These are phyloP conservation scores for Phycomyces blakesleeanus DNA, from an alignment of 192 early-diverging fungal species.

Conservation along the genomic window DNA sequence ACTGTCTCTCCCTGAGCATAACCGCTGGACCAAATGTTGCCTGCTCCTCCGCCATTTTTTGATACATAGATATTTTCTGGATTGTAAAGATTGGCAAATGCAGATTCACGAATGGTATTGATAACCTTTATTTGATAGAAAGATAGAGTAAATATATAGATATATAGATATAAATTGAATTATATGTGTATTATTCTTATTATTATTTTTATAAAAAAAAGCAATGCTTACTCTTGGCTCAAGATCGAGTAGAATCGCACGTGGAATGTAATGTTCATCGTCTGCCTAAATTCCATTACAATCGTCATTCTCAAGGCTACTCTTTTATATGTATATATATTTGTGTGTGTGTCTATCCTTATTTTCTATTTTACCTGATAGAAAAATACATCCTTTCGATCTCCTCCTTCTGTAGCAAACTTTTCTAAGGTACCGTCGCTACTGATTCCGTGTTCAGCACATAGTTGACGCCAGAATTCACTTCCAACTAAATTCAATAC, in stretches of 20 bases:
- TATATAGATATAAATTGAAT: no score
- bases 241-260: constrained; percentile 86
- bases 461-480: constrained; percentile 94
- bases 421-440: constrained; percentile 92
- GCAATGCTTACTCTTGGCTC: constrained; percentile 75
- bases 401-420: constrained; percentile 81
- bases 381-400: constrained; percentile 98
- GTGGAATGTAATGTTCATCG: constrained; percentile 97
- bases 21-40: constrained; percentile 95
- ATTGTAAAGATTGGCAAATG: constrained; percentile 92
- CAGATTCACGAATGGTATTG: constrained; percentile 80
- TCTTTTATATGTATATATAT: no score
- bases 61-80: constrained; percentile 95
- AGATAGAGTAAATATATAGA: no score
- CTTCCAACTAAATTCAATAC: constrained; percentile 85
- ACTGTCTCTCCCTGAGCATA: constrained; percentile 85
- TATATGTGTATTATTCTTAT: no score
- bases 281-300: constrained; percentile 71
- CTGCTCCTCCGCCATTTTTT: constrained; percentile 93
- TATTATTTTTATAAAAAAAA: no score
- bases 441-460: constrained; percentile 93
- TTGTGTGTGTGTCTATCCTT: background rate
- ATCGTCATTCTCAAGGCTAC: no score
- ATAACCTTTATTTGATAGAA: constrained; percentile 72
- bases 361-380: constrained; percentile 81